Conservation (phyloP, 345 rosid species). For the Aquilaria sinensis region DNA sequence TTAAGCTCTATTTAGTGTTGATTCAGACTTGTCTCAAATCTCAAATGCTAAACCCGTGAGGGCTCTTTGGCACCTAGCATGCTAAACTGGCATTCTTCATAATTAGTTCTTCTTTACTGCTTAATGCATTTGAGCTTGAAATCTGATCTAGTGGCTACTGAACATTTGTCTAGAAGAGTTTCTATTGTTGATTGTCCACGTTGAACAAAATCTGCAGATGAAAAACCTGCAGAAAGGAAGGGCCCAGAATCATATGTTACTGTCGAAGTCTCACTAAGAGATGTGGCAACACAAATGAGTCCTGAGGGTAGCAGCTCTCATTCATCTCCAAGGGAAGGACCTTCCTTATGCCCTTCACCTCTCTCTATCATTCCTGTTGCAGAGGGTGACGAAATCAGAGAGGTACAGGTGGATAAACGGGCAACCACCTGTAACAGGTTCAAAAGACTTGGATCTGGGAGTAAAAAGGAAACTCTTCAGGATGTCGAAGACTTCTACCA, state of each 20-base stretch:
- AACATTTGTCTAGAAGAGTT: background rate
- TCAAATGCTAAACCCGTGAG: too few relatives aligned
- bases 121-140: too few relatives aligned
- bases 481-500: slow-evolving; percentile 31
- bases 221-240: slow-evolving; percentile 33
- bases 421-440: slow-evolving; percentile 54
- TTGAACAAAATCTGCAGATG: slow-evolving; percentile 39
- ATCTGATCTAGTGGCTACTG: too few relatives aligned
- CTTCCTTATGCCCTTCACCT: slow-evolving; percentile 33
- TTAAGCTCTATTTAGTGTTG: too few relatives aligned
- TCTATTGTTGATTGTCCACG: background rate
- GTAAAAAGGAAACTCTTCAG: slow-evolving; percentile 34
- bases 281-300: slow-evolving; percentile 96
- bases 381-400: slow-evolving; percentile 51
- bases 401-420: slow-evolving; percentile 71
- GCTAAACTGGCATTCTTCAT: too few relatives aligned
- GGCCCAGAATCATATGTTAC: slow-evolving; percentile 30
- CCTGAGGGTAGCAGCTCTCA: slow-evolving; percentile 37
- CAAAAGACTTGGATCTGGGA: slow-evolving; percentile 37
- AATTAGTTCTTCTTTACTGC: too few relatives aligned
- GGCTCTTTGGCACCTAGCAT: too few relatives aligned
- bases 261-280: slow-evolving; percentile 57
- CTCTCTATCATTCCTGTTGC: slow-evolving; percentile 24
- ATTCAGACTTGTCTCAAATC: too few relatives aligned
- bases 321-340: slow-evolving; percentile 29